phyloP scores from a whole-genome alignment of 192 early-diverging fungal species.

The Podila horticola region DNA sequence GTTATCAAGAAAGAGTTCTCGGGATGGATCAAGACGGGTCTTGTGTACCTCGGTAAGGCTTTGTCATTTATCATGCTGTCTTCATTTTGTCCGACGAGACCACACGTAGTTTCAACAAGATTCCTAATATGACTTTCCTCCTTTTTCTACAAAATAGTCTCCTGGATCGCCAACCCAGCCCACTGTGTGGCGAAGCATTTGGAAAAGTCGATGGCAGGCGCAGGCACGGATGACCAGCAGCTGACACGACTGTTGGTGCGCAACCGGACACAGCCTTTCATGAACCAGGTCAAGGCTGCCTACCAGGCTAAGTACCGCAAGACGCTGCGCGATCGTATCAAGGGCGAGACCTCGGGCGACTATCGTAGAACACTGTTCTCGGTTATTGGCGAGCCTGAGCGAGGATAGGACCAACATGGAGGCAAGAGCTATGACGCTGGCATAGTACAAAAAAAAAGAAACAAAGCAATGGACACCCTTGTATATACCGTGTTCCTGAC shows the following conservation, averaged over 20 bases:
- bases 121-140: neutral
- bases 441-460: neutral
- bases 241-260: conserved; percentile 44
- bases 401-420: neutral
- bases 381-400: conserved; percentile 37
- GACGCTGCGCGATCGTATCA: conserved; percentile 39
- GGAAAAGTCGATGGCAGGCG: conserved; percentile 45
- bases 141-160: conserved; percentile 10
- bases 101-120: no score
- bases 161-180: conserved; percentile 35
- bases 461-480: neutral
- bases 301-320: conserved; percentile 31
- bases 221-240: conserved; percentile 30
- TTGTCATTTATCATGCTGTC: neutral
- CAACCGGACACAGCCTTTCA: conserved; percentile 42
- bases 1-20: conserved; percentile 49
- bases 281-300: conserved; percentile 33
- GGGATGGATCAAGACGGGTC: conserved; percentile 45
- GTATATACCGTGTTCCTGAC: neutral
- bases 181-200: conserved; percentile 46
- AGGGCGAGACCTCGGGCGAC: conserved; percentile 46
- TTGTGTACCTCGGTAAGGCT: conserved; percentile 39
- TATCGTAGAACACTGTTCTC: conserved; percentile 26
- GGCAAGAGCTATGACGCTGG: neutral
- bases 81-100: neutral